Conservation (phyloP, 2,329 filamentous ascomycete species). For the Exserohilum turcica region DNA sequence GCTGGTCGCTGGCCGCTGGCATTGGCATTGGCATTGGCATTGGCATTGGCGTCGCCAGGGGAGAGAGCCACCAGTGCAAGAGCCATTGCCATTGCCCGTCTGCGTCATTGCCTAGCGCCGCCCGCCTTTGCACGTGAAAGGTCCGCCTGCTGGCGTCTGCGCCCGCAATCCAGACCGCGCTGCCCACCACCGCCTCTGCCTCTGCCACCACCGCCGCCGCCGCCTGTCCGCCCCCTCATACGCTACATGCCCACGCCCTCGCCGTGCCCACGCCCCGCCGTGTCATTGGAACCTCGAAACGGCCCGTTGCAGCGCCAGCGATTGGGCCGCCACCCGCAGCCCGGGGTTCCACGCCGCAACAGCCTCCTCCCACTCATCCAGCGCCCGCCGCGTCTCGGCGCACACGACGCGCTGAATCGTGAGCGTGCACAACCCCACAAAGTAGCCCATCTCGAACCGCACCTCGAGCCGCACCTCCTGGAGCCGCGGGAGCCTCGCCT, state of each 20-base stretch:
- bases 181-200: too few species aligned
- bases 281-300: too few species aligned
- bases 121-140: constrained; percentile 19
- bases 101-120: constrained; percentile 21
- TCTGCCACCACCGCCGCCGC: not conserved
- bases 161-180: not conserved
- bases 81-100: constrained; percentile 20
- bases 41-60: constrained; percentile 8
- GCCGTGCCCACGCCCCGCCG: too few species aligned
- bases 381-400: not conserved
- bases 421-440: not conserved
- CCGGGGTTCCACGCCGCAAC: not conserved
- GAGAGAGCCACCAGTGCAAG: too few species aligned
- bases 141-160: not conserved
- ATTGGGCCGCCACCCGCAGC: not conserved
- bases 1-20: too few species aligned
- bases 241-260: too few species aligned
- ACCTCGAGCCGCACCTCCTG: not conserved
- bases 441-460: too few species aligned
- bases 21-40: too few species aligned
- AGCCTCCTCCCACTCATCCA: not conserved
- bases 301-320: not conserved
- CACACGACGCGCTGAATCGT: not conserved
- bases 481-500: not conserved
- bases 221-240: not conserved